These are phyloP conservation scores for Abrus pulchellus DNA, from an alignment of 306 rosid genomes.

Conservation along the genomic window DNA sequence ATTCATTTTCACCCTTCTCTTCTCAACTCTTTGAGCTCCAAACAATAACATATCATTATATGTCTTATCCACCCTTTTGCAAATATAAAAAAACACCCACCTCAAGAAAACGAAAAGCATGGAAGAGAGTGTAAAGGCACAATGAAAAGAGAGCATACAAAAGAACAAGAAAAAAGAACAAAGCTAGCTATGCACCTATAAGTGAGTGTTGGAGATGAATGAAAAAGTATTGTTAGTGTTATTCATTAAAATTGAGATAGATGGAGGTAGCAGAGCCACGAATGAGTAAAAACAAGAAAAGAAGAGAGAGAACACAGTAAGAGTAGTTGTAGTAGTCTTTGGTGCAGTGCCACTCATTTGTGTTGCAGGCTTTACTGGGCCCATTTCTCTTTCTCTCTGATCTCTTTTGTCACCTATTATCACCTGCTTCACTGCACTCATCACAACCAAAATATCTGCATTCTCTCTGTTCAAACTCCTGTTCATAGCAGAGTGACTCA, in stretches of 20 bases:
- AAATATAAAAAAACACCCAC: constrained; percentile 42
- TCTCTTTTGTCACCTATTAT: constrained; percentile 62
- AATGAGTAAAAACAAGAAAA: constrained; percentile 40
- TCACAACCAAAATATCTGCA: constrained; percentile 72
- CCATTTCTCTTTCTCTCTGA: constrained; percentile 62
- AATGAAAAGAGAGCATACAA: constrained; percentile 1
- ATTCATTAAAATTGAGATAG: constrained; percentile 44
- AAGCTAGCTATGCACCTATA: constrained; percentile 19
- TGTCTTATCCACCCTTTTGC: constrained; percentile 36
- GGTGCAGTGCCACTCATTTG: constrained; percentile 75
- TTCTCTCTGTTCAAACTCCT: constrained; percentile 69
- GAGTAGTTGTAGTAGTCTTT: constrained; percentile 36
- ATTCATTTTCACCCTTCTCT: background rate
- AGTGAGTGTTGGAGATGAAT: constrained; percentile 43
- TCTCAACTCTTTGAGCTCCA: background rate
- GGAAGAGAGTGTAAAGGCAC: constrained; percentile 13
- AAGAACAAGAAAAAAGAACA: background rate
- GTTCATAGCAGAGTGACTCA: constrained; percentile 71
- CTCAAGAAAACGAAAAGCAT: constrained; percentile 50
- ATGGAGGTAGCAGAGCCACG: constrained; percentile 53
- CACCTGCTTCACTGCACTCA: constrained; percentile 66
- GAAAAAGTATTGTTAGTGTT: constrained; percentile 7
- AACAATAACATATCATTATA: constrained; percentile 1
- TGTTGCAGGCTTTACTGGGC: constrained; percentile 82
- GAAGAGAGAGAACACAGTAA: background rate